A percentile compares a stretch with the other conserved stretches of the same genome.
phyloP scores from a whole-genome alignment of 169 alveolate genomes.

The Eimeria sp. region DNA sequence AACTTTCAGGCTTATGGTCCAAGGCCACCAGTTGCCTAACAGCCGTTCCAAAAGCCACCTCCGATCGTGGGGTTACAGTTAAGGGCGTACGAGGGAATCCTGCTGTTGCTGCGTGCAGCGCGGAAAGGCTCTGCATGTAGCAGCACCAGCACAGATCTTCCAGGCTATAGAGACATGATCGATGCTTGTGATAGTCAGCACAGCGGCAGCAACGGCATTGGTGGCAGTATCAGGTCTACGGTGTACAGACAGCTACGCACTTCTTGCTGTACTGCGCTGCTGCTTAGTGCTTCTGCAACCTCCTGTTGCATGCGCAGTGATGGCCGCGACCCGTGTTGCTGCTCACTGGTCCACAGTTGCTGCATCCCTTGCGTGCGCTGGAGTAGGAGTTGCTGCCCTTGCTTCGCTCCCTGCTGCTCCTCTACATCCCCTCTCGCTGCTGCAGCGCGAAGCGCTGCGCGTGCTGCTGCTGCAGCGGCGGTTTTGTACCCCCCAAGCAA shows the following conservation, averaged over 20 bases:
- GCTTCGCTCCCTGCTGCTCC: conserved; percentile 4
- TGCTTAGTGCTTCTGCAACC: conserved; percentile 30
- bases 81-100: background rate
- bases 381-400: background rate
- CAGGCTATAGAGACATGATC: background rate
- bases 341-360: conserved; percentile 56
- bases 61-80: background rate
- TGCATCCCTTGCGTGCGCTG: background rate
- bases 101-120: background rate
- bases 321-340: conserved; percentile 59
- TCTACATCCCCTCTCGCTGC: background rate
- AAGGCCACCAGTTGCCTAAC: background rate
- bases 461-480: conserved; percentile 34
- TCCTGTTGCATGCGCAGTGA: conserved; percentile 57
- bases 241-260: conserved; percentile 54
- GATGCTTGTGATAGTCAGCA: background rate
- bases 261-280: conserved; percentile 40
- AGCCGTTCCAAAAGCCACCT: background rate
- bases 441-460: conserved; percentile 33
- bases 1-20: background rate
- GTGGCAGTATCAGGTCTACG: conserved; percentile 16
- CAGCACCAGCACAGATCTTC: background rate
- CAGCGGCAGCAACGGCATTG: conserved; percentile 32
- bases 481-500: background rate
- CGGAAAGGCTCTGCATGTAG: background rate